Evolutionary conservation across 73 alveolate genomes (phyloP), one percentile per base, ranked within the genome.

Genomic region (Paramecium sexaurelia): DNA sequence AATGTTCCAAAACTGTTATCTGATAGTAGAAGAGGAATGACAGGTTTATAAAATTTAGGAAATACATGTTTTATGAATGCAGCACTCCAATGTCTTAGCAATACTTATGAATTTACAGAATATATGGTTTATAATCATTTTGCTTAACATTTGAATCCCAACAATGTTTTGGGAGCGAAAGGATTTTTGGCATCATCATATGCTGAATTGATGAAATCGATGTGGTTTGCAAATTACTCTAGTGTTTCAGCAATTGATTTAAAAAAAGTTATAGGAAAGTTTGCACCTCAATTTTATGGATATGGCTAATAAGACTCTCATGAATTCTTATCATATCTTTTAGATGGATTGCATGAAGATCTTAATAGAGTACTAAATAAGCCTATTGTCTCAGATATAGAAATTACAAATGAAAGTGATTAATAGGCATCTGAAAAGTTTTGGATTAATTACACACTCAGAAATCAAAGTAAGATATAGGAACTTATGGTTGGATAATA

Each of bases 321-420:
- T 24, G 99, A 96, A 87, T 95, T 96, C 2, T 86, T 96, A 57
- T 92, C 94, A 75, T 85, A 37, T 68, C 85, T 96, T 35, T 94
- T 96, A 41, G 96, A 96, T 91, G 96, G 95, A 7, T 92, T 96
- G 55, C 98, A 96, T 90, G 99, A 96, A 78, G 99, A 96, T 68
- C 39, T 95, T 26, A 96, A 92, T 90, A 92, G 95, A 84, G 92
- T 95, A 41, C 82, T 83, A 55, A 95, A 95, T 66, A 95, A 96
- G 66, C 98, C 98, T 13, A 91, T 94, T 37, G 94, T 94, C 45
- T 93, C 95, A 27, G 83, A 90, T 57, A 95, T 91, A 24, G 99
- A 96, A 78, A 73, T 92, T 40, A 96, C 94, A 55, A 95, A 92
- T 32, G 78, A 73, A 9, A 84, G 84, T 37, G 97, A 94, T 86